Evolutionary conservation across 805 yeast species (phyloP).

Genomic region (Scheffersomyces stipitis): DNA sequence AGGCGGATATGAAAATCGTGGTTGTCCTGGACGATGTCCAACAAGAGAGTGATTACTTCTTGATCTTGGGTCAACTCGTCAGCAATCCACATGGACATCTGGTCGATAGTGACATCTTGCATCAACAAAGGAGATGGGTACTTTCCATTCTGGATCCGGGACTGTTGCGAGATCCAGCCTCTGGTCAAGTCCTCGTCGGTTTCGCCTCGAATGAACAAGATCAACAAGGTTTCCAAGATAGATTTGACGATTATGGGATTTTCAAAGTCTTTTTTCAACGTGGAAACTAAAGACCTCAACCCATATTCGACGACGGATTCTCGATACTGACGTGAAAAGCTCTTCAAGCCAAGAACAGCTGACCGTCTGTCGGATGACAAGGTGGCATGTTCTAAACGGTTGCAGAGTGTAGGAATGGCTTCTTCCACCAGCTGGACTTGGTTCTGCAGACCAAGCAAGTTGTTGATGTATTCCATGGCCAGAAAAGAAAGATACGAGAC

Average conservation of each 20-base stretch:
- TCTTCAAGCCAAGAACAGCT: conserved; percentile 85
- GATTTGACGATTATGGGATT: conserved; percentile 77
- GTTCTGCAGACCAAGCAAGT: conserved; percentile 33
- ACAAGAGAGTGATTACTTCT: conserved; percentile 24
- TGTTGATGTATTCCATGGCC: conserved; percentile 39
- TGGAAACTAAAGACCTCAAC: conserved; percentile 65
- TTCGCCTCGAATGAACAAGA: conserved; percentile 73
- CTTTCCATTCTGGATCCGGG: conserved; percentile 72
- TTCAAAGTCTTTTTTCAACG: conserved; percentile 63
- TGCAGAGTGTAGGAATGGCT: conserved; percentile 85
- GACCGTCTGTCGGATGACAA: conserved; percentile 84
- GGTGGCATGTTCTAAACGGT: conserved; percentile 79
- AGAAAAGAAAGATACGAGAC: too few species aligned
- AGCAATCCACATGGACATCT: conserved; percentile 90
- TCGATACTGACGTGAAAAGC: conserved; percentile 83
- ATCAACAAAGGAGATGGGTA: conserved; percentile 71
- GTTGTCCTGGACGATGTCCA: conserved; percentile 48
- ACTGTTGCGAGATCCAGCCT: conserved; percentile 72
- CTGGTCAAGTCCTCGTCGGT: conserved; percentile 62
- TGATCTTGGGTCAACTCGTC: conserved; percentile 77
- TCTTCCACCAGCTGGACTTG: conserved; percentile 61
- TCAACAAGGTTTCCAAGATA: conserved; percentile 78
- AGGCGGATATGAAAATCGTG: conserved; percentile 74
- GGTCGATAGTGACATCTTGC: conserved; percentile 64
- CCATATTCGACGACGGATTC: conserved; percentile 91